phyloP scores from a whole-genome alignment of 352 stramenopile genomes.

The Phytopythium boreale region DNA sequence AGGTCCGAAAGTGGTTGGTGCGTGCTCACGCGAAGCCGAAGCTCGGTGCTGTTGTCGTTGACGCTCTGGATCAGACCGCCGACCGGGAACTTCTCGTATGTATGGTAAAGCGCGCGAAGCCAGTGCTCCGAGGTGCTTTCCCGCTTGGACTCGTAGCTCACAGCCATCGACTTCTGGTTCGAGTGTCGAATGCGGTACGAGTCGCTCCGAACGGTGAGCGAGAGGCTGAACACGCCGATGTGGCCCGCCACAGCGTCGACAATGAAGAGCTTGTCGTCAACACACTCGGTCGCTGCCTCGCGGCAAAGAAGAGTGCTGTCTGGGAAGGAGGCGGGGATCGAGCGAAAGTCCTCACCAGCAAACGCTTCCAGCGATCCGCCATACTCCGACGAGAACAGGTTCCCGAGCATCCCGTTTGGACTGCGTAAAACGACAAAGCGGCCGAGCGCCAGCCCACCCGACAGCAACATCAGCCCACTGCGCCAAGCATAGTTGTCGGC shows the following conservation, averaged over 20 bases:
- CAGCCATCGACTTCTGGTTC: background rate
- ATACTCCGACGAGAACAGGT: background rate
- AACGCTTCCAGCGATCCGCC: background rate
- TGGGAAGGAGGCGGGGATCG: background rate
- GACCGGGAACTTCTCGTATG: slow-evolving; percentile 61
- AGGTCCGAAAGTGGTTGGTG: background rate
- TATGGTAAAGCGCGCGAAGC: slow-evolving; percentile 36
- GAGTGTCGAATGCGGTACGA: background rate
- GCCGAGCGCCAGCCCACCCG: background rate
- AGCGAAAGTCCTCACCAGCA: background rate
- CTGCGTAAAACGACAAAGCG: background rate
- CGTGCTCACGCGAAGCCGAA: background rate
- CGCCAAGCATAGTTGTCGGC: background rate
- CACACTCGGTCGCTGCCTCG: background rate
- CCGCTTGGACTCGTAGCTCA: too few relatives aligned
- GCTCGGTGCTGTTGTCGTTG: background rate
- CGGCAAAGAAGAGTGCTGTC: background rate
- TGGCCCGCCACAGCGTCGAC: background rate
- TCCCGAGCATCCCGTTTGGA: background rate
- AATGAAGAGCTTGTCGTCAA: background rate
- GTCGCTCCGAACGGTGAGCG: background rate
- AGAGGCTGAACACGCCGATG: background rate
- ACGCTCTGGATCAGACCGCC: slow-evolving; percentile 9
- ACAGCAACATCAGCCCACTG: background rate
- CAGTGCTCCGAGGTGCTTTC: background rate